Evolutionary conservation across 148 eudicot genomes (phyloP).

Genomic region (Hydrangea macrophylla): DNA sequence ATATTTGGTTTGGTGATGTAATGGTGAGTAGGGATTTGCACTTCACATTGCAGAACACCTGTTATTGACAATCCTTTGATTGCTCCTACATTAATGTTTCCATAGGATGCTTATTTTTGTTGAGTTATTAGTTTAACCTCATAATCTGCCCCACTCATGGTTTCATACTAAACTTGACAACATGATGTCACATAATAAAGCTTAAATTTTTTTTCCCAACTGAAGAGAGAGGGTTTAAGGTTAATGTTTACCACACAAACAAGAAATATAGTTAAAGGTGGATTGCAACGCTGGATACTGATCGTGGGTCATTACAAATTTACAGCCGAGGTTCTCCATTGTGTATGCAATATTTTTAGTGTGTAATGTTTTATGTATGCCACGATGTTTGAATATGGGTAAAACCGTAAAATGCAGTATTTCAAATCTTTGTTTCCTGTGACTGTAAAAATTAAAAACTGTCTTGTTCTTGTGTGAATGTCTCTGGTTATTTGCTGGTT

Average conservation of each 20-base stretch:
- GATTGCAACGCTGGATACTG: neutral
- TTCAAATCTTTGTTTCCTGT: too few species aligned
- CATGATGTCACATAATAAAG: neutral
- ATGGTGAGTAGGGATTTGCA: neutral
- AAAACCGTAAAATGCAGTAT: neutral
- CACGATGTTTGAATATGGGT: too few species aligned
- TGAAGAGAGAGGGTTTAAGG: neutral
- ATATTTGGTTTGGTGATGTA: neutral
- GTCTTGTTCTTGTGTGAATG: too few species aligned
- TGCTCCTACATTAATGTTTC: neutral
- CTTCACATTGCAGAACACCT: neutral
- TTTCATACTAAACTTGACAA: neutral
- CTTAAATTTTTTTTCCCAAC: too few species aligned
- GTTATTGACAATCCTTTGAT: neutral
- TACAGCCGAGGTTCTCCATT: too few species aligned
- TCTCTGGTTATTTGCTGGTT: too few species aligned
- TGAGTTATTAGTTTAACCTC: neutral
- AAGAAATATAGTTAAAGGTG: neutral
- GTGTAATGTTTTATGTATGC: too few species aligned
- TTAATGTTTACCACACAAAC: neutral
- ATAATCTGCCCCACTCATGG: neutral
- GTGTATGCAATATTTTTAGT: too few species aligned
- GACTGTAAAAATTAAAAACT: too few species aligned
- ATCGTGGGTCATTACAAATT: neutral
- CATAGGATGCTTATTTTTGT: neutral